These are phyloP conservation scores for Zostera marina DNA, from an alignment of 116 monocot genomes.

Conservation along the genomic window DNA sequence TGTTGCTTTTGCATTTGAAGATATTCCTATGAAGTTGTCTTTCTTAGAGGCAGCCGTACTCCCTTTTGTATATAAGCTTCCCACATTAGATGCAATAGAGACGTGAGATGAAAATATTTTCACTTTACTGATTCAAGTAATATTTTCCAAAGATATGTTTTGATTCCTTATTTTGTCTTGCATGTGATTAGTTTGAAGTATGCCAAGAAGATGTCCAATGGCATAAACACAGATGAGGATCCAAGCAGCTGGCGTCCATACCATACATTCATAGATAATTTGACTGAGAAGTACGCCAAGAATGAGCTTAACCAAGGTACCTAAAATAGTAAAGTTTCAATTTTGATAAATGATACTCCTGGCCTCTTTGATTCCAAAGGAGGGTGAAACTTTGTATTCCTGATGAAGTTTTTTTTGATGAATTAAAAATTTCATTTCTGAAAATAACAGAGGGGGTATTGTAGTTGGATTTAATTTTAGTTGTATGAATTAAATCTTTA, in stretches of 20 bases:
- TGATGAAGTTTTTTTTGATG: too few species aligned
- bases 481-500: too few species aligned
- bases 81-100: constrained; percentile 39
- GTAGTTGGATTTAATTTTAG: too few species aligned
- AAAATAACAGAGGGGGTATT: too few species aligned
- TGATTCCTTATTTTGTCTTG: constrained; percentile 6
- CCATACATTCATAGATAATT: constrained; percentile 45
- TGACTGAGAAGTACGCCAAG: constrained; percentile 59
- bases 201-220: constrained; percentile 54
- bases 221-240: constrained; percentile 64
- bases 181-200: constrained; percentile 40
- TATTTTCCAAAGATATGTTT: background rate
- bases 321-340: background rate
- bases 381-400: too few species aligned
- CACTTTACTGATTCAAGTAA: background rate
- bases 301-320: constrained; percentile 72
- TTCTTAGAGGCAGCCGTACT: constrained; percentile 74
- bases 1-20: constrained; percentile 62
- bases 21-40: constrained; percentile 53
- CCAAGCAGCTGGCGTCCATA: constrained; percentile 80
- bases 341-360: too few species aligned
- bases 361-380: too few species aligned
- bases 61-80: constrained; percentile 75
- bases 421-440: too few species aligned
- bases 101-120: constrained; percentile 38